These are phyloP conservation scores for Apiospora arundinis DNA, from an alignment of 2,329 filamentous ascomycete genomes.

Conservation along the genomic window DNA sequence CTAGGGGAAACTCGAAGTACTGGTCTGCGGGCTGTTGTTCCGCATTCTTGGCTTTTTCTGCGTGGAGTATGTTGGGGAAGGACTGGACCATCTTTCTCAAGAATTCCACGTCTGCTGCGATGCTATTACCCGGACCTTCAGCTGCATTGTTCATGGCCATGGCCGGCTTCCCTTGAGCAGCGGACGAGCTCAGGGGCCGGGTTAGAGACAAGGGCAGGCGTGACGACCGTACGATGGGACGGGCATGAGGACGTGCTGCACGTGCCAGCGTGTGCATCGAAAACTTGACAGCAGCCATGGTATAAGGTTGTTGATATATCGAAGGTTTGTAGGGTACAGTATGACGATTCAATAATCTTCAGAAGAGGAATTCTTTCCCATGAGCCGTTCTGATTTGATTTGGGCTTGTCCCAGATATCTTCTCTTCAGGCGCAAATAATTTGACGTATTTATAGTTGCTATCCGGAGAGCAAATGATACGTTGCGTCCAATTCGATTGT, in stretches of 20 bases:
- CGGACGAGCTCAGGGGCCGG: neutral
- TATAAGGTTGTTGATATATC: neutral
- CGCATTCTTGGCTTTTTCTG: neutral
- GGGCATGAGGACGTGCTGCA: neutral
- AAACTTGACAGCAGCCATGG: neutral
- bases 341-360: neutral
- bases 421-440: too few species aligned
- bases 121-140: neutral
- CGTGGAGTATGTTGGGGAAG: neutral
- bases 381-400: too few species aligned
- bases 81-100: neutral
- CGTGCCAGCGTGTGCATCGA: neutral
- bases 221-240: neutral
- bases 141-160: neutral
- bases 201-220: neutral
- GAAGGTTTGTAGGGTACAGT: neutral
- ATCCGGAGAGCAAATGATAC: neutral
- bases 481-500: neutral
- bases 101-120: neutral
- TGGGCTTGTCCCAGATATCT: too few species aligned
- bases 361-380: neutral
- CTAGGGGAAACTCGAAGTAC: neutral
- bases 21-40: neutral
- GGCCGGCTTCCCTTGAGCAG: neutral
- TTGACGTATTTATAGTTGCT: neutral